Percentiles rank a stretch among this genome's conserved stretches.
phyloP scores from a whole-genome alignment of 2,329 filamentous ascomycete species.

The Fusarium sp. region DNA sequence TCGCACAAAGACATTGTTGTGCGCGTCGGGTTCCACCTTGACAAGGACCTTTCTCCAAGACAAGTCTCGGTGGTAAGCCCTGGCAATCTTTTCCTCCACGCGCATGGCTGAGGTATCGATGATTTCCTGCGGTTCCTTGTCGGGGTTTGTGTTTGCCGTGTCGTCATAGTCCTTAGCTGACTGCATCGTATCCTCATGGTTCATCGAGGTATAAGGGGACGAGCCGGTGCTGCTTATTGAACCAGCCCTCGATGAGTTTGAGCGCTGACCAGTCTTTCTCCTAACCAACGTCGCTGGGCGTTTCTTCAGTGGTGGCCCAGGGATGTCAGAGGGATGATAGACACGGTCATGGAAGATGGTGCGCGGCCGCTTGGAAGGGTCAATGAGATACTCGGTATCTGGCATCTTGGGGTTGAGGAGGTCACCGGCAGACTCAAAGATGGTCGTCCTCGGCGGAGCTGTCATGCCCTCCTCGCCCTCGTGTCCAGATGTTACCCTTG shows the following conservation, averaged over 20 bases:
- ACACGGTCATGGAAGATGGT: constrained; percentile 98
- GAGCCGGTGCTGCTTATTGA: constrained; percentile 47
- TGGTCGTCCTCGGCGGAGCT: constrained; percentile 88
- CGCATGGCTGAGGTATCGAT: constrained; percentile 79
- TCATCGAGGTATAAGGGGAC: constrained; percentile 50
- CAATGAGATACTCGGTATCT: constrained; percentile 81
- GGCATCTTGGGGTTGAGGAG: constrained; percentile 91
- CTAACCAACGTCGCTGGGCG: constrained; percentile 54
- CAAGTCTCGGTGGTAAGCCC: constrained; percentile 91
- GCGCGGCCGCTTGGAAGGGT: constrained; percentile 82
- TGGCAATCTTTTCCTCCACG: constrained; percentile 97
- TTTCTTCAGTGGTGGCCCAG: constrained; percentile 77
- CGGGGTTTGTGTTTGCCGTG: constrained; percentile 58
- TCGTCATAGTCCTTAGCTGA: constrained; percentile 67
- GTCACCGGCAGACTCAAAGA: constrained; percentile 95
- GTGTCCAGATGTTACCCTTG: constrained; percentile 63
- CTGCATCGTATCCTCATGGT: constrained; percentile 57
- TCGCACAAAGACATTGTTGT: constrained; percentile 98
- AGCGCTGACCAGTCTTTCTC: constrained; percentile 46
- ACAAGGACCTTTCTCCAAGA: constrained; percentile 98
- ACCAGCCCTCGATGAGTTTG: constrained; percentile 38
- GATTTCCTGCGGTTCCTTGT: constrained; percentile 53
- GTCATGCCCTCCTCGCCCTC: constrained; percentile 63
- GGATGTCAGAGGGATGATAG: constrained; percentile 94
- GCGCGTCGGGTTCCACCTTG: constrained; percentile 93